Base-by-base conservation (phyloP, 495 filamentous ascomycete genomes). In the Penicilliopsis zonata region DNA sequence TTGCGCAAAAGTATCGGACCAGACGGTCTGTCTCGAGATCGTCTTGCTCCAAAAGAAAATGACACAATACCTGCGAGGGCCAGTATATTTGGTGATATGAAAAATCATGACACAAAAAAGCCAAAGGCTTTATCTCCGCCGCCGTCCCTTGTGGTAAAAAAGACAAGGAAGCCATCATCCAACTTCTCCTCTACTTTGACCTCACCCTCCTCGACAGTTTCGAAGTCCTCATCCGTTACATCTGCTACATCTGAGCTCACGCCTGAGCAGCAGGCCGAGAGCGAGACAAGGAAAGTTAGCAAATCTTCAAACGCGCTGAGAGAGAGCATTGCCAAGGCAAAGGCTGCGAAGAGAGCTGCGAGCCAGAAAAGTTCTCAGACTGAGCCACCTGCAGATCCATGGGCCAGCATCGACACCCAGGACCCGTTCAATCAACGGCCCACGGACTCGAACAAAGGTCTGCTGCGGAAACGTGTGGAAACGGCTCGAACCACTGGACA, bases 271-370 rank as follows among this genome's bases (percentile, higher is more conserved):
- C 44, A 52, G 23, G 35, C 41, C n/a, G 49, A 60, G 31, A 30
- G 31, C 25, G 53, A 64, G 37, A 28, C 35, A 10, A 53, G 59
- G 27, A 70, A 63, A 43, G 55, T 41, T 4, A 58, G 72, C 7
- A 87, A 80, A 43, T 82, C 86, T 1, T 95, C 90, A 2, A 68
- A 70, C 21, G 79, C 86, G 2, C 52, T 98, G 27, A 71, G 90
- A 12, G 86, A 95, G 30, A 84, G 82, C 36, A 95, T 98, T 46
- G 86, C 87, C 26, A 90, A 85, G 50, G 90, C 90, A 5, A 94
- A 88, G 50, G 88, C 86, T 8, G 86, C 86, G 21, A 73, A 74
- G 30, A 74, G 78, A 30, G 74, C 74, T 12, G 69, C 71, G 8
- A 50, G 52, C 16, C 53, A 67, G 41, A 55, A 44, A 19, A 48